Base-by-base conservation (phyloP, 148 eudicot species). In the Vaccinium macrocarpon region DNA sequence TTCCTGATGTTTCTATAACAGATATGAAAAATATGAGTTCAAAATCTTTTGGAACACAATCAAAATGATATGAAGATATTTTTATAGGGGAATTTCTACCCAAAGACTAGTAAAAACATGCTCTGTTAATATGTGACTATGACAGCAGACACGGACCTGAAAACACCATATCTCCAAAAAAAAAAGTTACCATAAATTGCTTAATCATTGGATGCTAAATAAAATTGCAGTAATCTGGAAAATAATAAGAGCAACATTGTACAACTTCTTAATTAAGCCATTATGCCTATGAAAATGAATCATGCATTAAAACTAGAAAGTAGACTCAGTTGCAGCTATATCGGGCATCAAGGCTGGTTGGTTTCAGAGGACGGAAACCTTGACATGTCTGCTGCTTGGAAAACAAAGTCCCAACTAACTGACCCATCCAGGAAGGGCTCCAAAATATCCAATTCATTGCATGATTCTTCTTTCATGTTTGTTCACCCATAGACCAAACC, bases 11-110 rank as follows among this genome's bases (percentile, higher is more conserved):
- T 81, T 48, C 23, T 23, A 66, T 66, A 25, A 66, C 19, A 38
- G 27, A 21, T 23, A 81, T 64, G 46, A 38, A 7, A 83, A 83
- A 48, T 66, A 75, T 59, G 81, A 83, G 56, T 76, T 55, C 81
- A 59, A 27, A 18, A 49, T 19, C 51, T 18, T 25, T 53, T 21
- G 12, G 23, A 53, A 25, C 27, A 83, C 32, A 74, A 61, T 6
- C 12, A 46, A 23, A 21, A 59, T 16, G 11, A 51, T 11, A 23
- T 27, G 81, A 29, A 51, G 56, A 25, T 19, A 78, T 57, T 8
- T 57, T 64, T 79, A 18, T 8, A 55, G 25, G 11, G 1, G 35
- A 27, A 79, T 25, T 18, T 50, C 76, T 18, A 29, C 49, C 78
- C 32, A 82, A 82, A 52, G 23, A 70, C 62, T 29, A 71, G 27